Evolutionary conservation across 352 stramenopile species (phyloP).

Genomic region (Globisporangium paddicum): DNA sequence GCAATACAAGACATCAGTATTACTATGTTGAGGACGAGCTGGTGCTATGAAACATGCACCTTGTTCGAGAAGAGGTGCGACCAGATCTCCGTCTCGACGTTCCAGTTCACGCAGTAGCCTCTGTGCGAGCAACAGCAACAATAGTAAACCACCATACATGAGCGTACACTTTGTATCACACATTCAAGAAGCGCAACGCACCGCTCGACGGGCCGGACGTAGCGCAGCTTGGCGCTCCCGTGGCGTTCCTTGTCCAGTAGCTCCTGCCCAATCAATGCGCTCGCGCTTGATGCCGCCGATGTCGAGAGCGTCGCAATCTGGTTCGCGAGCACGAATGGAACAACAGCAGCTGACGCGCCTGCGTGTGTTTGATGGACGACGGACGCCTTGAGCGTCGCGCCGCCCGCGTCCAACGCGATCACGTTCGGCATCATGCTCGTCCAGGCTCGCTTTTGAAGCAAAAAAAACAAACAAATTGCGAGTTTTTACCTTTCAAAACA

Average conservation of each 20-base stretch:
- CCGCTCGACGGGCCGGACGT: slow-evolving; percentile 41
- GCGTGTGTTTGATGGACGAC: slow-evolving; percentile 17
- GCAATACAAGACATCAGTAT: too few species aligned
- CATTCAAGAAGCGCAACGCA: slow-evolving; percentile 17
- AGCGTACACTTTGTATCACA: too few species aligned
- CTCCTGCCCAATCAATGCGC: slow-evolving; percentile 36
- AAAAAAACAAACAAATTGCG: too few species aligned
- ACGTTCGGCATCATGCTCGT: slow-evolving; percentile 12
- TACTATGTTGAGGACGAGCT: too few species aligned
- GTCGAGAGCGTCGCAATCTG: slow-evolving; percentile 32
- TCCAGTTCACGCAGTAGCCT: slow-evolving; percentile 83
- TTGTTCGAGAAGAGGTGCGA: slow-evolving; percentile 44
- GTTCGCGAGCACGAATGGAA: slow-evolving; percentile 36
- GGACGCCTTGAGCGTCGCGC: slow-evolving; percentile 59
- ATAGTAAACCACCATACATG: background rate
- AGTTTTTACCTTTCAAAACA: too few species aligned
- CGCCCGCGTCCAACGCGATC: slow-evolving; percentile 53
- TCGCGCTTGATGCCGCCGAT: slow-evolving; percentile 5
- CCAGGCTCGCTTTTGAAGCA: background rate
- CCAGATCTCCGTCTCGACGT: slow-evolving; percentile 64
- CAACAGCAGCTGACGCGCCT: background rate
- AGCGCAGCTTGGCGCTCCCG: slow-evolving; percentile 40
- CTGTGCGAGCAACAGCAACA: slow-evolving; percentile 16
- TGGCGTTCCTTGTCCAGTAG: slow-evolving; percentile 51
- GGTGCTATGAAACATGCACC: slow-evolving; percentile 5